These are phyloP conservation scores for Calonectria leucothoes DNA, from an alignment of 2,329 filamentous ascomycete genomes.

Conservation along the genomic window DNA sequence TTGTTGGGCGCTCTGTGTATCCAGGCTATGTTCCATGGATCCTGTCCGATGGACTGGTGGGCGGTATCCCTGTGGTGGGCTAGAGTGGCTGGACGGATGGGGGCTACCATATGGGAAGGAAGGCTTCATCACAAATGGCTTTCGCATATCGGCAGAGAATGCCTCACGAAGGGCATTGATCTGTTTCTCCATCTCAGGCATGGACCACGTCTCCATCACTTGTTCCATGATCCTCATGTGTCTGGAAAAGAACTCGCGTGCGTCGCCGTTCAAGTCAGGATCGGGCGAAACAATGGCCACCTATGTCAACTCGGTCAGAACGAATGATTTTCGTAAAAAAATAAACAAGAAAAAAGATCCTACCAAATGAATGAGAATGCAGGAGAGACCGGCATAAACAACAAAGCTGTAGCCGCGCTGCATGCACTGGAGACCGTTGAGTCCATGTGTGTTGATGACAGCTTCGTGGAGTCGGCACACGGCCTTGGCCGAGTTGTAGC, in stretches of 20 bases:
- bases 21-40: slow-evolving; percentile 67
- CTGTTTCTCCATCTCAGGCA: slow-evolving; percentile 90
- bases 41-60: slow-evolving; percentile 57
- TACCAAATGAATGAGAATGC: slow-evolving; percentile 93
- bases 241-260: slow-evolving; percentile 88
- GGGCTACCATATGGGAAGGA: slow-evolving; percentile 90
- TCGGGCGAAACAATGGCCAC: slow-evolving; percentile 94
- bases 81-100: slow-evolving; percentile 70
- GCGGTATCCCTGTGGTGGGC: slow-evolving; percentile 67
- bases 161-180: slow-evolving; percentile 90
- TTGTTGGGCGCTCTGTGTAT: slow-evolving; percentile 64
- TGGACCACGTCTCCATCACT: slow-evolving; percentile 84
- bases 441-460: slow-evolving; percentile 79
- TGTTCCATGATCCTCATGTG: slow-evolving; percentile 95
- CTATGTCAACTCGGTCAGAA: slow-evolving; percentile 56
- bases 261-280: slow-evolving; percentile 85
- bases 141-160: slow-evolving; percentile 86
- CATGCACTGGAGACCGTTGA: slow-evolving; percentile 89
- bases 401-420: slow-evolving; percentile 94
- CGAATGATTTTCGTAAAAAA: neutral
- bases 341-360: slow-evolving; percentile 50
- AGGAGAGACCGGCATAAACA: slow-evolving; percentile 91
- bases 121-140: slow-evolving; percentile 89
- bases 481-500: slow-evolving; percentile 85
- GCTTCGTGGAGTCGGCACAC: slow-evolving; percentile 90